Conservation (phyloP, 495 filamentous ascomycete species). For the Podospora tetraspora region DNA sequence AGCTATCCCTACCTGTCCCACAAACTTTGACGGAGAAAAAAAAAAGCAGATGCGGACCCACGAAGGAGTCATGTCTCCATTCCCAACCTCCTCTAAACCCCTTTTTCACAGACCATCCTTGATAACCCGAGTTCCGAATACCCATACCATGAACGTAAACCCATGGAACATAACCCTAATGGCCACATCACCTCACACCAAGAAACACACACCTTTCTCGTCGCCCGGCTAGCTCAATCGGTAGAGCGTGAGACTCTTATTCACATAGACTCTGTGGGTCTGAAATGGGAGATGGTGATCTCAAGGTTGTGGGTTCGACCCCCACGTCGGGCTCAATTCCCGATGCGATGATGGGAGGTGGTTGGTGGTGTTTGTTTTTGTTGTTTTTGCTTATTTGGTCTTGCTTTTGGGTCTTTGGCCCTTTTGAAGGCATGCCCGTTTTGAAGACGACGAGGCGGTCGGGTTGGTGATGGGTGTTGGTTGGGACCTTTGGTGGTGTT, state of each 20-base stretch:
- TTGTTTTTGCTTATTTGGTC: not conserved
- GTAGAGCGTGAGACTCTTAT: conserved; percentile 79
- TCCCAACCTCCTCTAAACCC: not conserved
- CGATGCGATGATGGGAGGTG: not conserved
- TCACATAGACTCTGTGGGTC: no score
- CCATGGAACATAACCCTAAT: not conserved
- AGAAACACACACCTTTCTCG: not conserved
- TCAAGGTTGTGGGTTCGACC: not conserved
- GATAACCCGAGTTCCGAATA: not conserved
- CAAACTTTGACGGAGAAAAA: not conserved
- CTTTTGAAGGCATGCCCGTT: no score
- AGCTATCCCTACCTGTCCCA: not conserved
- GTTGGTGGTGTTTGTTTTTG: not conserved
- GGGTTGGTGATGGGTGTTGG: no score
- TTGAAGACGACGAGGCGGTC: no score
- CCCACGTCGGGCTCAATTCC: not conserved
- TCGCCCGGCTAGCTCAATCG: conserved; percentile 65
- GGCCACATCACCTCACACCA: not conserved
- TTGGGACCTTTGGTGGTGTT: no score
- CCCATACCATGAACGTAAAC: not conserved
- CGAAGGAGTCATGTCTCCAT: not conserved
- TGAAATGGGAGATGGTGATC: not conserved
- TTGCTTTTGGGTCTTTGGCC: no score
- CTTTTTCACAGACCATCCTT: no score
- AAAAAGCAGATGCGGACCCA: not conserved